Evolutionary conservation across 2,329 filamentous ascomycete species (phyloP), one percentile per base, ranked within the genome.

Genomic region (Ilyonectria robusta): DNA sequence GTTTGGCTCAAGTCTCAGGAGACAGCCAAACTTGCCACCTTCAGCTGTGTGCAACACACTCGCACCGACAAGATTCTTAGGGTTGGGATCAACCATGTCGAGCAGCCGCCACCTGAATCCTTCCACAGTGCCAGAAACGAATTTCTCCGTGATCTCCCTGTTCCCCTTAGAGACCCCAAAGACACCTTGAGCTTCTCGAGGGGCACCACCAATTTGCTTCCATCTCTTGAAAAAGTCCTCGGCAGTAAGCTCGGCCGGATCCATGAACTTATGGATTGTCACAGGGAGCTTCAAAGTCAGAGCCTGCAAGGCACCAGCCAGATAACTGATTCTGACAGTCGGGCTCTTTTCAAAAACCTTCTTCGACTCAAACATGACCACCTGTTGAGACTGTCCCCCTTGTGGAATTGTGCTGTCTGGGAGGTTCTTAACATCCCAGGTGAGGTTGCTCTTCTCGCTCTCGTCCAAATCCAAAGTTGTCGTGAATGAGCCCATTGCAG

Each of bases 151-250:
- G 69, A 97, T 88, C 70, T 92, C 91, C 65, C 88, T 85, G 13
- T 86, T 85, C 13, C 70, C 85, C 86, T 31, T 86, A 1, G 84
- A 81, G 11, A 95, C 79, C 0, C 91, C 90, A 80, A 99, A 97
- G 35, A 98, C 94, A 54, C 88, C 88, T 79, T 99, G 96, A 0
- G 93, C 91, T 81, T 99, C 97, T 33, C 97, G 89, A 1, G 95
- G 92, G 2, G 90, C 89, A 6, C 93, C 94, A 13, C 96, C 96
- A 75, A 99, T 98, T 82, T 99, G 96, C 86, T 97, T 97, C 96
- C 96, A 99, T 58, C 97, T 88, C 86, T 97, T 98, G 88, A 99
- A 99, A 82, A 98, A 99, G 78, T 99, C 96, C 59, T 99, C 96
- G 0, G 92, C 90, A 7, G 89, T 89, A 44, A 99, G 85, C 63